phyloP scores from a whole-genome alignment of 2,329 filamentous ascomycete species.

The Aspergillus sergii region DNA sequence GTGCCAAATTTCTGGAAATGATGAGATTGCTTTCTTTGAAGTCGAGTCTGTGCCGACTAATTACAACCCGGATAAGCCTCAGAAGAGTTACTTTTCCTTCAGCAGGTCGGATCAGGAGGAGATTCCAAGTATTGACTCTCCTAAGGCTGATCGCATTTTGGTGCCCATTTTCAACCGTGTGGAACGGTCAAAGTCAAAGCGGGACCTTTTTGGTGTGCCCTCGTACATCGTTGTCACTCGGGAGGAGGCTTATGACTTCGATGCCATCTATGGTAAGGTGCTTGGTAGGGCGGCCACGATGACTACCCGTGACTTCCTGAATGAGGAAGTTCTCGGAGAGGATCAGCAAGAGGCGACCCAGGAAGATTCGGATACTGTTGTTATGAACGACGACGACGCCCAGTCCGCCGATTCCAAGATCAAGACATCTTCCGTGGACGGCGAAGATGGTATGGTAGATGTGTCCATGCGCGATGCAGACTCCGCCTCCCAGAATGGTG shows the following conservation, averaged over 20 bases:
- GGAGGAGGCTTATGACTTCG: slow-evolving; percentile 70
- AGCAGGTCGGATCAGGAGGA: slow-evolving; percentile 42
- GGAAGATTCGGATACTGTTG: slow-evolving; percentile 69
- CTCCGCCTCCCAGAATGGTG: slow-evolving; percentile 17
- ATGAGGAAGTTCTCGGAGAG: slow-evolving; percentile 51
- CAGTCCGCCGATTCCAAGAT: slow-evolving; percentile 71
- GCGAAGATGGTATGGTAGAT: slow-evolving; percentile 89
- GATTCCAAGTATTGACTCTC: slow-evolving; percentile 44
- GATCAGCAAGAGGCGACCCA: slow-evolving; percentile 53
- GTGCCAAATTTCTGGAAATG: slow-evolving; percentile 62
- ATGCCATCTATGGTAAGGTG: slow-evolving; percentile 77
- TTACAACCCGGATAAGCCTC: slow-evolving; percentile 60
- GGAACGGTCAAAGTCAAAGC: slow-evolving; percentile 25
- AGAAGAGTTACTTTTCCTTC: slow-evolving; percentile 43
- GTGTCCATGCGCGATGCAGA: slow-evolving; percentile 75
- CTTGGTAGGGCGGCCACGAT: slow-evolving; percentile 74
- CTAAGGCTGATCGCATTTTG: slow-evolving; percentile 49
- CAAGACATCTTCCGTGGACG: slow-evolving; percentile 76
- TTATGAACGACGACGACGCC: slow-evolving; percentile 63
- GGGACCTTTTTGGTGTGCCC: slow-evolving; percentile 45
- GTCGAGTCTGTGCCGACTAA: slow-evolving; percentile 80
- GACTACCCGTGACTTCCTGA: slow-evolving; percentile 69
- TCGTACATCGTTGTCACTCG: slow-evolving; percentile 72
- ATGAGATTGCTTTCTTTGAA: slow-evolving; percentile 74
- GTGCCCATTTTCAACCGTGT: slow-evolving; percentile 52